Conservation (phyloP, 1,284 basidiomycete genomes). For the Phylloboletellus chloephorus region DNA sequence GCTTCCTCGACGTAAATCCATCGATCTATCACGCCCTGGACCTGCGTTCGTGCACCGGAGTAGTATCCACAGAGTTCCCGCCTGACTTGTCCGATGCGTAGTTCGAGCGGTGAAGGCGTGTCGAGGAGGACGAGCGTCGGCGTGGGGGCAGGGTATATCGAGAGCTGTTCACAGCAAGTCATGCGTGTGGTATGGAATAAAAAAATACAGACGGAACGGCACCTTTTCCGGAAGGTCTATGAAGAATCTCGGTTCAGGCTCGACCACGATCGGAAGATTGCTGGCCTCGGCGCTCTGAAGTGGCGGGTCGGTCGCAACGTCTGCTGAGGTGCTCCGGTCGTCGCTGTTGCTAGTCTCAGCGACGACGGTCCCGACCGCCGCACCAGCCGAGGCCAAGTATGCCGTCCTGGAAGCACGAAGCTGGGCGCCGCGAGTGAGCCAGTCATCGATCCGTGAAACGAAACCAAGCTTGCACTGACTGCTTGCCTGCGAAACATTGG, state of each 20-base stretch:
- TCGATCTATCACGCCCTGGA: conserved; percentile 64
- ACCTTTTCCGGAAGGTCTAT: conserved; percentile 27
- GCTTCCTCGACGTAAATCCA: conserved; percentile 82
- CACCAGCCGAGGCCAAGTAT: conserved; percentile 17
- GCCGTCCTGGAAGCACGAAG: conserved; percentile 23
- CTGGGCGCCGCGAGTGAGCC: conserved; percentile 12
- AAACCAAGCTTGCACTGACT: conserved; percentile 14
- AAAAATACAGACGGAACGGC: neutral
- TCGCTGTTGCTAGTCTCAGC: conserved; percentile 7
- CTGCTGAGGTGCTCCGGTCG: conserved; percentile 4
- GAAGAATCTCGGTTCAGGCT: conserved; percentile 15
- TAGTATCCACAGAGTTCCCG: conserved; percentile 51
- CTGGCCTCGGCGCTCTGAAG: neutral
- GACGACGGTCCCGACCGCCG: conserved; percentile 15
- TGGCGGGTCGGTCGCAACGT: conserved; percentile 5
- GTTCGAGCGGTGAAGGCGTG: conserved; percentile 65
- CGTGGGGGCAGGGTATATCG: conserved; percentile 68
- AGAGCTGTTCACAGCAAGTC: conserved; percentile 52
- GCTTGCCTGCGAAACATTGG: conserved; percentile 24
- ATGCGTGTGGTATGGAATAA: too few relatives aligned
- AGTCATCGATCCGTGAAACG: neutral
- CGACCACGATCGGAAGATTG: conserved; percentile 1
- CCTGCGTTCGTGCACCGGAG: conserved; percentile 51
- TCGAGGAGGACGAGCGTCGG: conserved; percentile 65
- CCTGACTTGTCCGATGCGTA: conserved; percentile 64